Conservation (phyloP, 371 early-diverging fungal genomes). For the Mucor indicus region DNA sequence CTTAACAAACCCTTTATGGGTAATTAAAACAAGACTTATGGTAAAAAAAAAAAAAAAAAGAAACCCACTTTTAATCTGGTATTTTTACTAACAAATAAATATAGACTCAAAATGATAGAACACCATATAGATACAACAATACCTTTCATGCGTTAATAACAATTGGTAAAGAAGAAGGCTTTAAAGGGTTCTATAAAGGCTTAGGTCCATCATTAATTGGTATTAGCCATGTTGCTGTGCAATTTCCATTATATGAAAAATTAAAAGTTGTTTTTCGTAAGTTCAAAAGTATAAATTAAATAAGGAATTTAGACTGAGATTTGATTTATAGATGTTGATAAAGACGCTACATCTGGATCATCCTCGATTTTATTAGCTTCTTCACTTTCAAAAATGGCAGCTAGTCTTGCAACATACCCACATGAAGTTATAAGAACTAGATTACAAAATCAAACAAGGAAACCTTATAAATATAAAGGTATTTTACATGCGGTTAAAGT, state of each 20-base stretch:
- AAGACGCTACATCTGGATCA: constrained; percentile 27
- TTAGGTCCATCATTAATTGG: constrained; percentile 88
- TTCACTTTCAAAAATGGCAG: constrained; percentile 83
- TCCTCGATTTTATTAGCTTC: constrained; percentile 74
- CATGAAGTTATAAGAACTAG: constrained; percentile 79
- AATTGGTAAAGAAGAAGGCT: constrained; percentile 70
- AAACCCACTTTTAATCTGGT: not conserved
- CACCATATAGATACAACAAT: constrained; percentile 70
- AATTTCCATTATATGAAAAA: constrained; percentile 94
- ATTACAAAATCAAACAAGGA: constrained; percentile 79
- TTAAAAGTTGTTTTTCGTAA: constrained; percentile 72
- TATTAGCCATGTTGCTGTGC: constrained; percentile 90
- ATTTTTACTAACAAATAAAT: not conserved
- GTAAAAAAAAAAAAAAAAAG: no score
- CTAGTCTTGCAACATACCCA: constrained; percentile 87
- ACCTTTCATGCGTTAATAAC: constrained; percentile 69
- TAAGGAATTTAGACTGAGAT: not conserved
- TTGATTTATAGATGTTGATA: constrained; percentile 12
- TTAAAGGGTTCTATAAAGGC: constrained; percentile 85
- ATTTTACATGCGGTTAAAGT: constrained; percentile 70
- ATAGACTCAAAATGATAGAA: constrained; percentile 70
- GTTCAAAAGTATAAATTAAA: constrained; percentile 11
- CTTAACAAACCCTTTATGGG: constrained; percentile 91
- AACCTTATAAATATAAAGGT: constrained; percentile 75
- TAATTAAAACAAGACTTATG: constrained; percentile 91